Percentiles rank a stretch among this genome's conserved stretches.
Conservation (phyloP, 1,284 basidiomycete species). For the Cutaneotrichosporon dermatis region DNA sequence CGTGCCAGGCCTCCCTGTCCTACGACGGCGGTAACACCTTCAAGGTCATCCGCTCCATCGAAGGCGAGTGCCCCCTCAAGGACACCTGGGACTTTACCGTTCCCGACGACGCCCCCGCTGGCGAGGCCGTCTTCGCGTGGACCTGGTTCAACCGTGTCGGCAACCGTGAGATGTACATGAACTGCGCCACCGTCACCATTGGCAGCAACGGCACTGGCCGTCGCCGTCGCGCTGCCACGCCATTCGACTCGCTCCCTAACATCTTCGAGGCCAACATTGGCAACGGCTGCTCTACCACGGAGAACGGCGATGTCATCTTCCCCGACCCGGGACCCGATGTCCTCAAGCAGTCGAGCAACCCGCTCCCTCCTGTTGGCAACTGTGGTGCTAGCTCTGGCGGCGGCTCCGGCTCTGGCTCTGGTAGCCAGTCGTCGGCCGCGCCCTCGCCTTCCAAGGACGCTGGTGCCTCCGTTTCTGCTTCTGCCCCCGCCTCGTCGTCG, state of each 20-base stretch:
- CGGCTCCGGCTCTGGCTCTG: background rate
- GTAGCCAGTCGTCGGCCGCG: background rate
- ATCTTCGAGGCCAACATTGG: conserved; percentile 49
- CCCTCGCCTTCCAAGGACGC: background rate
- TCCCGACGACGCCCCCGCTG: conserved; percentile 42
- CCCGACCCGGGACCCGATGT: conserved; percentile 20
- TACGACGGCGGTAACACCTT: conserved; percentile 50
- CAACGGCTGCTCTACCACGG: conserved; percentile 42
- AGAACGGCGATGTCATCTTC: conserved; percentile 14
- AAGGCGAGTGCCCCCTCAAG: conserved; percentile 47
- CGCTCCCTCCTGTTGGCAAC: conserved; percentile 1
- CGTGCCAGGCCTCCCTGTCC: conserved; percentile 48
- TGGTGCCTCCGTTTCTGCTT: too few relatives aligned
- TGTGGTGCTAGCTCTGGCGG: background rate
- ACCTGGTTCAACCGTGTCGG: conserved; percentile 50
- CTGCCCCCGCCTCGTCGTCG: too few relatives aligned
- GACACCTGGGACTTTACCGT: conserved; percentile 35
- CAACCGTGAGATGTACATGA: conserved; percentile 49
- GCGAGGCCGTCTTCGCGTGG: conserved; percentile 50
- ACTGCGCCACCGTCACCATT: conserved; percentile 49
- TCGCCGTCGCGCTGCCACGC: background rate
- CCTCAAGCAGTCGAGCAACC: background rate
- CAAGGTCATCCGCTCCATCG: conserved; percentile 45
- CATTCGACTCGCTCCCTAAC: conserved; percentile 28
- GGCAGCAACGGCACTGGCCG: conserved; percentile 31